Base-by-base conservation (phyloP, 768 basidiomycete genomes). In the Boletus rufocinnamomeus region DNA sequence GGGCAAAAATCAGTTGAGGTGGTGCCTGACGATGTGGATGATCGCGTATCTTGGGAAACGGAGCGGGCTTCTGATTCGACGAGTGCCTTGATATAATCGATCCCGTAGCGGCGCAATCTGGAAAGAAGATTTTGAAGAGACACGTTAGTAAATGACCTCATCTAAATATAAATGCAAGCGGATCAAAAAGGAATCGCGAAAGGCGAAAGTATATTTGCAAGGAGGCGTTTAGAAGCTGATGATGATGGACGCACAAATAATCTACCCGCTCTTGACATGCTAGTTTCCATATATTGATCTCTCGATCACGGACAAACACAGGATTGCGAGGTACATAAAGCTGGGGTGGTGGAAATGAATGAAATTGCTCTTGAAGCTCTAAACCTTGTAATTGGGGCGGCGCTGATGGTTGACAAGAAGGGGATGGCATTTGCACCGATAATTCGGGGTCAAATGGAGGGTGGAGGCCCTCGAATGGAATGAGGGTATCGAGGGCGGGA, bases 181-280 rank as follows among this genome's bases (percentile, higher is more conserved):
- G 56, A 61, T 64, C 53, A 43, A 48, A 52, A 23, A 49, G 47
- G 40, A 40, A 50, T 44, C 30, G 23, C 30, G 35, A 54, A 13
- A 14, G 13, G n/a, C 27, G 11, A 30, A 47, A 21, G 53, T 25
- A 28, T 55, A 50, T 50, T 46, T 52, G 50, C 55, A 50, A 55
- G 43, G 43, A 35, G 9, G 34, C 13, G 34, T 21, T 27, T 34
- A 46, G 32, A 51, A 63, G 52, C 8, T 43, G 54, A 45, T 57
- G 41, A 55, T 40, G 56, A 30, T 56, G 60, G 27, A 70, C 71
- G 63, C 45, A 72, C 71, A 72, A 49, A 60, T 60, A 72, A 53
- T 72, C 72, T 59, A 72, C 72, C 45, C 72, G 69, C 60, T 72
- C 72, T 60, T 74, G 72, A 50, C 72, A 72, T 16, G 72, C 72